phyloP scores from a whole-genome alignment of 768 basidiomycete species.

The Pholiota microspora region DNA sequence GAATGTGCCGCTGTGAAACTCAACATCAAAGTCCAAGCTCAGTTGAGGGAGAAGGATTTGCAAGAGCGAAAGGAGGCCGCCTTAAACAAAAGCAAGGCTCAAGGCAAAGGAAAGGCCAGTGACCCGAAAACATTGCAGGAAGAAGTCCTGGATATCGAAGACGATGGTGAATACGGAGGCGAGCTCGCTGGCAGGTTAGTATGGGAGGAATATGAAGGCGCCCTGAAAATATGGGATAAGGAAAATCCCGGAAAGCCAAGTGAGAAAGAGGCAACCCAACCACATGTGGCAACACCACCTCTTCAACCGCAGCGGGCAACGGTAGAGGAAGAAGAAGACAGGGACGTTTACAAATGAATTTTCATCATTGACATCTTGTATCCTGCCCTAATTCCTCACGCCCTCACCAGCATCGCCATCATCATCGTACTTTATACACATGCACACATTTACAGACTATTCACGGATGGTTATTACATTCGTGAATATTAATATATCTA shows the following conservation, averaged over 20 bases:
- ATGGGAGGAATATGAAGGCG: conserved; percentile 75
- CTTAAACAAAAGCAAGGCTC: conserved; percentile 16
- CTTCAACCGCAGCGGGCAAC: conserved; percentile 1
- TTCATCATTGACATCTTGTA: neutral
- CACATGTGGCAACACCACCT: neutral
- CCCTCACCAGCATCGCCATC: too few species aligned
- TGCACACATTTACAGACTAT: neutral
- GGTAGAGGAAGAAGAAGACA: conserved; percentile 3
- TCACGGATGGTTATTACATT: neutral
- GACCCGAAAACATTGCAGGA: conserved; percentile 25
- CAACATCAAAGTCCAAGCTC: conserved; percentile 27
- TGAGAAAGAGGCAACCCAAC: conserved; percentile 9
- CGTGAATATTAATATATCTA: neutral
- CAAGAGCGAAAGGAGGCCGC: conserved; percentile 11
- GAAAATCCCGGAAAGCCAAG: conserved; percentile 27
- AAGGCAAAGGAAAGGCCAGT: conserved; percentile 24
- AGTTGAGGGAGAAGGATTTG: conserved; percentile 16
- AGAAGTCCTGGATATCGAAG: conserved; percentile 38
- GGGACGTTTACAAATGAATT: neutral
- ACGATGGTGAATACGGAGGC: conserved; percentile 73
- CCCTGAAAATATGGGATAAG: conserved; percentile 66
- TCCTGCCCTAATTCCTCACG: too few species aligned
- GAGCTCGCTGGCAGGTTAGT: conserved; percentile 64
- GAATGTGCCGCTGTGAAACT: conserved; percentile 68
- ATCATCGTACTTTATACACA: neutral